Evolutionary conservation across 768 basidiomycete genomes (phyloP), one percentile per base, ranked within the genome.

Genomic region (Pulveroboletus sp.): DNA sequence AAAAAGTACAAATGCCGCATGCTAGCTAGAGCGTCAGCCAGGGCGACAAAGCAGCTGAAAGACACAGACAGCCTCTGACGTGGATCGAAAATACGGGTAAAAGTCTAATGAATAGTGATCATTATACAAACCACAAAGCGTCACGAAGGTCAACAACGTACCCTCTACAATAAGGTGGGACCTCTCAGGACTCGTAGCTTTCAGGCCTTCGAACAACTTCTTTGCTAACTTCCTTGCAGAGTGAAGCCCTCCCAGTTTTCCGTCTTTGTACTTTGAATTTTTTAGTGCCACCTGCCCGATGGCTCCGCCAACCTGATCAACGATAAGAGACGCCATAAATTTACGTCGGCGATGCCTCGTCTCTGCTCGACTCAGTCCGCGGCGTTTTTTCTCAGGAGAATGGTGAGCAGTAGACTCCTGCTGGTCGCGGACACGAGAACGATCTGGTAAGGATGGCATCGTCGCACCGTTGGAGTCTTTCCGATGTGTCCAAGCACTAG

Each of bases 221-320:
- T 78, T 74, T 3, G 86, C 86, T 32, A 89, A 65, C 55, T 74
- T 76, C 48, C 85, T 71, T 4, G 86, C 86, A 9, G 86, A 87
- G 53, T 77, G 69, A 46, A 86, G 62, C 14, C 76, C 74, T 18
- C 78, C 75, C n/a, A 80, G 62, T 50, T 80, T 77, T 31, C 71
- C 78, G 37, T 75, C 73, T 47, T 74, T 74, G 56, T 82, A 77
- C 58, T 73, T 80, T 15, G 81, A 80, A 55, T 83, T 76, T 57
- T 86, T 86, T 13, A 87, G 61, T 11, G 86, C 82, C 8, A 88
- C 78, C 62, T 86, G 82, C 9, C 81, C 81, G 43, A 89, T 84
- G 11, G 77, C 85, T 46, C 73, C 84, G 57, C 70, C 44, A 32
- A 80, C 77, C 55, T 85, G 83, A 60, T 89, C 86, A 27, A 88